Base-by-base conservation (phyloP, 805 yeast genomes). In the Ogataea glucozyma region DNA sequence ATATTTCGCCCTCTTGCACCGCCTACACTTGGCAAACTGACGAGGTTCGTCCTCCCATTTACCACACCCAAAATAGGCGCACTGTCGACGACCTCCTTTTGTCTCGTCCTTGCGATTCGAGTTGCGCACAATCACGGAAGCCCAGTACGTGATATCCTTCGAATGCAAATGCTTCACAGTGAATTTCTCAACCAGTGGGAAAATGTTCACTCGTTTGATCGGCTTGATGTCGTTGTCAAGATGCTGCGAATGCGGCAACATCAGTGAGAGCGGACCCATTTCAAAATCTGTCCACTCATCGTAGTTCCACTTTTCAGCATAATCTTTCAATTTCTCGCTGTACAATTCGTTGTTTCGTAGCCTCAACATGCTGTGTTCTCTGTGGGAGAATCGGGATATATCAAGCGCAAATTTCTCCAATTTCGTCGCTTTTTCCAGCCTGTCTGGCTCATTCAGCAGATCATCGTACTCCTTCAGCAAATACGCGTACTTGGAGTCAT, bases 41-140 rank as follows among this genome's bases (percentile, higher is more conserved):
- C 95, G 76, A 6, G 97, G 96, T 48, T 69, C 81, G 35, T 76
- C 78, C 64, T 91, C 99, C 98, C 98, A 91, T 59, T 76, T 82
- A 9, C 97, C 97, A 67, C 99, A 91, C 20, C 81, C 85, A 53
- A 89, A 85, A 61, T 83, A 84, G 1, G 97, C 97, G 65, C 99
- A 91, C 66, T 93, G 98, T 40, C 98, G 75, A 22, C 91, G 85
- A 1, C 97, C 97, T 13, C 91, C 91, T 44, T 84, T 76, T 31
- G 75, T 63, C 58, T 90, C 97, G 61, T 91, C 93, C 57, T 90
- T 82, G 44, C 97, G 77, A 61, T 97, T 91, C 1, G 96, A 89
- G 63, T 93, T 93, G 42, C 98, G 74, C 90, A 93, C 93, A 29
- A 90, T 88, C n/a, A 91, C 96, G 3, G 96, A 93, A 2, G 97